phyloP scores from a whole-genome alignment of 2,329 filamentous ascomycete species.

The Botrytis pseudocinerea region DNA sequence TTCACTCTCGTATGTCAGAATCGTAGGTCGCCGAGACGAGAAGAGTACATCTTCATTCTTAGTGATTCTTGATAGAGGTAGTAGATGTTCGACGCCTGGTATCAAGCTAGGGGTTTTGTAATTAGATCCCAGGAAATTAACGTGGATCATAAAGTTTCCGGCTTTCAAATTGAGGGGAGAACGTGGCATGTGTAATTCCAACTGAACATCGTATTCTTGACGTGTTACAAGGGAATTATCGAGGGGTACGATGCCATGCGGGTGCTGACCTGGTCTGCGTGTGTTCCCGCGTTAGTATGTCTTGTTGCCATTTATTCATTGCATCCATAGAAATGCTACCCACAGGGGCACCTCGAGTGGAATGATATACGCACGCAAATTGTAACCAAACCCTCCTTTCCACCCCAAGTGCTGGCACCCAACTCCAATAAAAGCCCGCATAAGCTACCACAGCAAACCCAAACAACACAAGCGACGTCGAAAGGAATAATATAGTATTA shows the following conservation, averaged over 20 bases:
- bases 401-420: conserved; percentile 66
- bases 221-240: conserved; percentile 58
- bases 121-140: conserved; percentile 62
- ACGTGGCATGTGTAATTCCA: conserved; percentile 74
- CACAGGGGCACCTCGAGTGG: not conserved
- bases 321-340: not conserved
- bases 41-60: conserved; percentile 49
- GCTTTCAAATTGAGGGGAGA: conserved; percentile 72
- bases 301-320: not conserved
- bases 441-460: conserved; percentile 61
- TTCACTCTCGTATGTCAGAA: conserved; percentile 75
- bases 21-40: conserved; percentile 69
- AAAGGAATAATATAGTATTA: conserved; percentile 47
- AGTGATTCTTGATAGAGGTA: conserved; percentile 16
- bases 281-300: not conserved
- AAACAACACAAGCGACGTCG: conserved; percentile 55
- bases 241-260: conserved; percentile 39
- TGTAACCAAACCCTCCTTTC: conserved; percentile 64
- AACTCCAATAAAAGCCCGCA: conserved; percentile 66
- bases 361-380: conserved; percentile 52
- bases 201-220: conserved; percentile 82
- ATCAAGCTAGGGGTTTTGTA: conserved; percentile 41
- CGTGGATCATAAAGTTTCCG: conserved; percentile 93
- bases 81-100: conserved; percentile 30
- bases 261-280: conserved; percentile 43